Evolutionary conservation across 129 eudicot genomes (phyloP), one percentile per base, ranked within the genome.

Genomic region (Solidago caesia): DNA sequence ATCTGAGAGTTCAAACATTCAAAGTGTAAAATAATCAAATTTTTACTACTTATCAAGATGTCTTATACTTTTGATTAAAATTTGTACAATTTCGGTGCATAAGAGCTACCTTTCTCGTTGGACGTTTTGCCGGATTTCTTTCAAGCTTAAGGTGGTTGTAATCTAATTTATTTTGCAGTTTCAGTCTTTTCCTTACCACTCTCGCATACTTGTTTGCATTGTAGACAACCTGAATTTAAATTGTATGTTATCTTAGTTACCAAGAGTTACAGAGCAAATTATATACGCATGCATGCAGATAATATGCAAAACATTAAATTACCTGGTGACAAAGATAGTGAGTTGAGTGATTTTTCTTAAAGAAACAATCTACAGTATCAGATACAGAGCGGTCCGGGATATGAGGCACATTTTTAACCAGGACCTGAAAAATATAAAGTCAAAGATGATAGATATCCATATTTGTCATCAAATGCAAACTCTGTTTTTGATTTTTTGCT

Each of bases 311-410:
- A 76, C 4, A 0, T 61, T 51, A 51, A 26, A 62, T 51, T 82
- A 91, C 99, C 96, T 91, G 97, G 85, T 95, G 96, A 77, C 94
- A 88, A 8, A 95, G 83, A 83, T 95, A 95, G 72, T 88, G 89
- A 72, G 85, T 84, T 7, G 89, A 92, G 80, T 95, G 99, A 79
- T 89, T 89, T 75, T 75, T 95, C 67, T 74, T 79, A 79, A 95
- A 95, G 81, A 84, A 95, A 43, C 33, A 70, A 2, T 89, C 89
- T 72, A 91, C 92, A 48, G 85, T 82, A 82, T 95, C 97, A 33
- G 99, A 88, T 41, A 84, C 68, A 58, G 96, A 87, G 67, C 84
- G 85, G 12, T 78, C 90, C 63, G 96, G 83, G 76, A 81, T 82
- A 79, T 14, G 86, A 27, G 99, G 99, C 33, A 95, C 96, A 83